These are phyloP conservation scores for Geoglossum cookeanum DNA, from an alignment of 2,329 filamentous ascomycete species.

Conservation along the genomic window DNA sequence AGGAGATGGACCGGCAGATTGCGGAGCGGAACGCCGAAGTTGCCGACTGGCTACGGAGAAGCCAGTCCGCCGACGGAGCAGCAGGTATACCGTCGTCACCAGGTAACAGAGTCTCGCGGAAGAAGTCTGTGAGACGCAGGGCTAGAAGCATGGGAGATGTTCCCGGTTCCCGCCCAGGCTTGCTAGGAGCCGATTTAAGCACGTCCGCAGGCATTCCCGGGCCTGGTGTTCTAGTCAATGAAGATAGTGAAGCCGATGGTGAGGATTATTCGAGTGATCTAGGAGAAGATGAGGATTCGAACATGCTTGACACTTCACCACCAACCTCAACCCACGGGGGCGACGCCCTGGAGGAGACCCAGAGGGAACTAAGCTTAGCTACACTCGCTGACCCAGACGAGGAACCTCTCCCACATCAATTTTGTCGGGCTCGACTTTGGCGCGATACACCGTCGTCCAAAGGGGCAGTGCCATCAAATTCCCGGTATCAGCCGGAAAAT, in stretches of 20 bases:
- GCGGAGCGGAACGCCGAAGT: constrained; percentile 35
- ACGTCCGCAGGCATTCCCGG: constrained; percentile 28
- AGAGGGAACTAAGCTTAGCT: constrained; percentile 11
- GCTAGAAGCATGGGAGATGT: constrained; percentile 1
- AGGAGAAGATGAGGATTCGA: constrained; percentile 13
- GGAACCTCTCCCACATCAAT: constrained; percentile 19
- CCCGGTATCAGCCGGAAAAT: constrained; percentile 28
- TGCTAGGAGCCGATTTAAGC: constrained; percentile 9
- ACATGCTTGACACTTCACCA: constrained; percentile 12
- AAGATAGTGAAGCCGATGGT: constrained; percentile 19
- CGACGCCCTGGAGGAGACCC: background rate
- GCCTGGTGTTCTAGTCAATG: constrained; percentile 28
- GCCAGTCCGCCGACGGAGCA: constrained; percentile 27
- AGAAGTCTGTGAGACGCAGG: constrained; percentile 13
- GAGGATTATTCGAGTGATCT: constrained; percentile 15
- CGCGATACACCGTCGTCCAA: constrained; percentile 23
- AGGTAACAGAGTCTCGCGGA: constrained; percentile 9
- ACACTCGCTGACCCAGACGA: constrained; percentile 13
- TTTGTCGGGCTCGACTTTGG: constrained; percentile 27
- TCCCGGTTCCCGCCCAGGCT: background rate
- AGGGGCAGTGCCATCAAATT: constrained; percentile 13
- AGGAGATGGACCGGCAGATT: constrained; percentile 26
- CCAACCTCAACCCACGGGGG: constrained; percentile 2
- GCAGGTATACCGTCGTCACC: constrained; percentile 19
- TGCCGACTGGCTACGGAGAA: constrained; percentile 30